Evolutionary conservation across 1,139 yeast genomes (phyloP), one percentile per base, ranked within the genome.

Genomic region (Trichomonascaceae sp.): DNA sequence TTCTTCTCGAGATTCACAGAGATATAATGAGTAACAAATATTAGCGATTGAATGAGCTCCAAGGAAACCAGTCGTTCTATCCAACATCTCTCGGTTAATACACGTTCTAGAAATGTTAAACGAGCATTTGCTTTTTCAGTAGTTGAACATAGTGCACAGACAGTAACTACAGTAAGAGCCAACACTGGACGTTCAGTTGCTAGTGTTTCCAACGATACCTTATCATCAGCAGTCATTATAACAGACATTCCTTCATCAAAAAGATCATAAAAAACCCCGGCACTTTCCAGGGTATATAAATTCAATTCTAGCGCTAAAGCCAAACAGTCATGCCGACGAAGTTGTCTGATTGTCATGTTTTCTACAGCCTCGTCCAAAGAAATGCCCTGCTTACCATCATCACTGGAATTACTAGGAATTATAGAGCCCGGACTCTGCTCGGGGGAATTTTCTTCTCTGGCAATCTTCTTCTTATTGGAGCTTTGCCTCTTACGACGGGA

Each of bases 131-230:
- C 77, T 51, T 78, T 61, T 6, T 59, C 60, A 1, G 52, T 45
- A 7, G 58, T 77, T 51, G 76, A 74, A 59, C 79, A 77, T 47
- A 79, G 66, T 18, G 80, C 74, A 3, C 82, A 77, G 7, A 76
- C 82, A 6, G 77, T 73, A n/a, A 80, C 70, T 58, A 78, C 75
- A 1, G 79, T 72, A n/a, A 77, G 60, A 12, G 80, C 64, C 7
- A 79, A 62, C 24, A 79, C 57, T 0, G 84, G 84, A 46, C 72
- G 71, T 53, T 74, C 66, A 38, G 74, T 73, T 24, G 74, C 57
- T 36, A 78, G 60, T 62, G 69, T 69, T 8, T 78, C 76, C 58
- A 75, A 77, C 36, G 51, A 24, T 17, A n/a, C 41, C 19, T 20
- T n/a, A 12, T 45, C 43, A 19, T n/a, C 27, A 18, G 49, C 15